Evolutionary conservation across 2,329 filamentous ascomycete species (phyloP).

Genomic region (Colletotrichum musae): DNA sequence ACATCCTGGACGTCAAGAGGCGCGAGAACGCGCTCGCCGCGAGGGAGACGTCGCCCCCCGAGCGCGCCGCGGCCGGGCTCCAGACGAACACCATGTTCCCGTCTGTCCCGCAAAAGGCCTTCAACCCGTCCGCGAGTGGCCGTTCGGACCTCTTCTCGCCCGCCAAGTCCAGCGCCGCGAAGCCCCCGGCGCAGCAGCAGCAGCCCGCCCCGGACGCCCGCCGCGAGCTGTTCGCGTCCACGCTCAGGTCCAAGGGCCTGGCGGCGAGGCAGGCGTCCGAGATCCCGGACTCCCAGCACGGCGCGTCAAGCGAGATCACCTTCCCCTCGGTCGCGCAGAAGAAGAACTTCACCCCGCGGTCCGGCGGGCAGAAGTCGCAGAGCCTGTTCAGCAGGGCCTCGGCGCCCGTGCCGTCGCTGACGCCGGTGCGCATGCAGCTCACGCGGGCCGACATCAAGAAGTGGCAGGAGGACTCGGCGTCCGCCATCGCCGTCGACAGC

Average conservation of each 20-base stretch:
- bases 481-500: constrained; percentile 54
- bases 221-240: constrained; percentile 27
- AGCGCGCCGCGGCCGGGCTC: constrained; percentile 42
- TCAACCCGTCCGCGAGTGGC: constrained; percentile 50
- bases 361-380: constrained; percentile 50
- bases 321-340: constrained; percentile 61
- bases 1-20: constrained; percentile 34
- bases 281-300: constrained; percentile 45
- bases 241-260: not conserved
- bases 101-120: constrained; percentile 49
- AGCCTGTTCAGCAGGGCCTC: constrained; percentile 57
- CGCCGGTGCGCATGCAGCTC: constrained; percentile 59
- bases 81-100: constrained; percentile 60
- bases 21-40: constrained; percentile 27
- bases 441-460: constrained; percentile 57
- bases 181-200: not conserved
- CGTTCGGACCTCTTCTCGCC: constrained; percentile 56
- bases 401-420: constrained; percentile 46
- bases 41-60: constrained; percentile 28
- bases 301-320: constrained; percentile 51
- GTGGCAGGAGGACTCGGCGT: constrained; percentile 58
- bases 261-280: constrained; percentile 20
- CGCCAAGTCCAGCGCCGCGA: constrained; percentile 35
- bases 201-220: constrained; percentile 7
- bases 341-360: constrained; percentile 63